These are phyloP conservation scores for Aspergillus ochraceus DNA, from an alignment of 2,329 filamentous ascomycete genomes.

Conservation along the genomic window DNA sequence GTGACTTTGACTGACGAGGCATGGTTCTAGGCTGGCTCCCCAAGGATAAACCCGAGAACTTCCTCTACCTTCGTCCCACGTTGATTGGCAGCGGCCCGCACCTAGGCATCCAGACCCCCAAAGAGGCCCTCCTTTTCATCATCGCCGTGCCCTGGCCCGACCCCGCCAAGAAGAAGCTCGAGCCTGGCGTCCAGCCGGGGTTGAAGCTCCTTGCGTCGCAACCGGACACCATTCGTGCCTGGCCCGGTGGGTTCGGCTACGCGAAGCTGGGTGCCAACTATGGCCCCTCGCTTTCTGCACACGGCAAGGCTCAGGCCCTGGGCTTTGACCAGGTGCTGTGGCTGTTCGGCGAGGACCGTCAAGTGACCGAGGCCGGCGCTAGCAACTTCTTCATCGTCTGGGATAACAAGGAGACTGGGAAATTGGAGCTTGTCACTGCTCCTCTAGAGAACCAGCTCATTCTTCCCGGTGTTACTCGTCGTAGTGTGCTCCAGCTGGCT, in stretches of 20 bases:
- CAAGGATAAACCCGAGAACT: slow-evolving; percentile 58
- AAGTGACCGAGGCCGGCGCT: slow-evolving; percentile 87
- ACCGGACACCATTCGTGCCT: slow-evolving; percentile 83
- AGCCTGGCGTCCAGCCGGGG: slow-evolving; percentile 21
- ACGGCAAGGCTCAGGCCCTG: slow-evolving; percentile 67
- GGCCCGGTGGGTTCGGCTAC: slow-evolving; percentile 90
- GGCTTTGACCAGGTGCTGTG: slow-evolving; percentile 93
- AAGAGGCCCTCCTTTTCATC: slow-evolving; percentile 85
- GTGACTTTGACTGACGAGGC: neutral
- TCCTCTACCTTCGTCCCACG: slow-evolving; percentile 82
- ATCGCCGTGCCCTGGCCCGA: slow-evolving; percentile 56
- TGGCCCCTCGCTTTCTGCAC: slow-evolving; percentile 77
- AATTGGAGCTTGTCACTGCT: slow-evolving; percentile 74
- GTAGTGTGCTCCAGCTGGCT: slow-evolving; percentile 74
- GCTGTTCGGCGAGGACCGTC: slow-evolving; percentile 76
- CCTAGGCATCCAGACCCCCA: slow-evolving; percentile 77
- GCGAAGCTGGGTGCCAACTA: slow-evolving; percentile 95
- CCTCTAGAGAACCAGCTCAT: slow-evolving; percentile 81
- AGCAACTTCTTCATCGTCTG: slow-evolving; percentile 90
- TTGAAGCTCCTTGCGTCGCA: slow-evolving; percentile 75
- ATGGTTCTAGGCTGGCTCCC: slow-evolving; percentile 69
- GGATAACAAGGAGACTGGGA: slow-evolving; percentile 58
- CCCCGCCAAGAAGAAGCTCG: slow-evolving; percentile 28
- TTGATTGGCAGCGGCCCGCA: slow-evolving; percentile 80
- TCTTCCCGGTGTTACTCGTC: slow-evolving; percentile 82